A percentile compares a stretch with the other conserved stretches of the same genome.
Conservation (phyloP, 768 basidiomycete species). For the Termitomyces heimii region DNA sequence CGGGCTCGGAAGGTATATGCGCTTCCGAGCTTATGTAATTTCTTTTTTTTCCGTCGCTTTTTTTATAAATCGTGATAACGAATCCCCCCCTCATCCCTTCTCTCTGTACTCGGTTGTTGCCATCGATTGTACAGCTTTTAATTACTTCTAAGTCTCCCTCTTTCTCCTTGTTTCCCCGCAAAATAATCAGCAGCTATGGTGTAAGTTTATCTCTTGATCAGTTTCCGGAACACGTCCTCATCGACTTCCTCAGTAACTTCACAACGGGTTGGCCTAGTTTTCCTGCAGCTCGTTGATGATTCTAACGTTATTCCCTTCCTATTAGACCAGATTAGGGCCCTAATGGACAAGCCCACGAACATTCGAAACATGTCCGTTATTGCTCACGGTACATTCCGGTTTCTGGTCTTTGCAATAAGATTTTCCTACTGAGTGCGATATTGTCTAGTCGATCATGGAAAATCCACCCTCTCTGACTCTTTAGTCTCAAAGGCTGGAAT, state of each 20-base stretch:
- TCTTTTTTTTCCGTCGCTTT: background rate
- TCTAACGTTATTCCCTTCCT: background rate
- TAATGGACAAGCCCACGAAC: slow-evolving; percentile 87
- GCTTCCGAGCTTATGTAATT: slow-evolving; percentile 10
- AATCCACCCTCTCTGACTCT: slow-evolving; percentile 97
- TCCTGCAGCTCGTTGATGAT: background rate
- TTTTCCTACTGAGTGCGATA: background rate
- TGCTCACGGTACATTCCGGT: slow-evolving; percentile 60
- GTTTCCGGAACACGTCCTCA: slow-evolving; percentile 18
- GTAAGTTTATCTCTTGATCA: slow-evolving; percentile 40
- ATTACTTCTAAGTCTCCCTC: background rate
- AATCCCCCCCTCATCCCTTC: slow-evolving; percentile 1
- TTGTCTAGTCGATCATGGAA: slow-evolving; percentile 91
- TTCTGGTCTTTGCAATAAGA: background rate
- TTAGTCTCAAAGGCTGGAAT: slow-evolving; percentile 99
- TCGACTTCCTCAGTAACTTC: slow-evolving; percentile 62
- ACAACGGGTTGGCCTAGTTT: slow-evolving; percentile 50
- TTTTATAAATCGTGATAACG: slow-evolving; percentile 11
- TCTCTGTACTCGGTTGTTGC: slow-evolving; percentile 4
- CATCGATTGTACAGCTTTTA: slow-evolving; percentile 7
- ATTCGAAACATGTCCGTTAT: slow-evolving; percentile 94
- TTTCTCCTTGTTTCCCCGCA: background rate
- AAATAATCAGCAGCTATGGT: slow-evolving; percentile 50
- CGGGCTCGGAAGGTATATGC: background rate
- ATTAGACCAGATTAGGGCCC: slow-evolving; percentile 75